phyloP scores from a whole-genome alignment of 164 flowering plant genomes.

The Vitis cinerea region DNA sequence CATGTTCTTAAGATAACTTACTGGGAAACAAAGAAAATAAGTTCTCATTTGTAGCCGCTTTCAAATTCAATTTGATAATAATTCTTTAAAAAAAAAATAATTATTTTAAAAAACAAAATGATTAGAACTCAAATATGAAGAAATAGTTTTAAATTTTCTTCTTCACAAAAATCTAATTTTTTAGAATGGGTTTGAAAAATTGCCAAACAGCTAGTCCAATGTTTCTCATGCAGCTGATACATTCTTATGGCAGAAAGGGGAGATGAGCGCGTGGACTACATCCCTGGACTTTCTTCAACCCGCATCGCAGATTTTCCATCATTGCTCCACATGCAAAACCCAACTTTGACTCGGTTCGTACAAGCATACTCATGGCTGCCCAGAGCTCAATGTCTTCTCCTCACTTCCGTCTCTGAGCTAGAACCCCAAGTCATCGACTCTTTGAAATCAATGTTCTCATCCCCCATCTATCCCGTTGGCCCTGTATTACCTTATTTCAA shows the following conservation, averaged over 20 bases:
- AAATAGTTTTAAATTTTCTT: too few species aligned
- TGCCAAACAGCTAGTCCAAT: too few species aligned
- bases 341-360: not conserved
- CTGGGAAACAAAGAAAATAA: too few species aligned
- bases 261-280: conserved; percentile 31
- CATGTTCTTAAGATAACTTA: too few species aligned
- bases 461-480: conserved; percentile 39
- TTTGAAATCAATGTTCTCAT: conserved; percentile 17
- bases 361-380: conserved; percentile 9
- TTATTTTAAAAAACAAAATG: too few species aligned
- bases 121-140: too few species aligned
- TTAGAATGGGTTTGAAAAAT: too few species aligned
- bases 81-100: too few species aligned
- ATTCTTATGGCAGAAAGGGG: conserved; percentile 21
- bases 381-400: conserved; percentile 36
- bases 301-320: conserved; percentile 31
- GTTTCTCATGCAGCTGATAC: too few species aligned
- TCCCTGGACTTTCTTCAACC: conserved; percentile 42
- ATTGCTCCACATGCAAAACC: conserved; percentile 5
- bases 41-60: too few species aligned
- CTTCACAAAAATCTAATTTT: too few species aligned
- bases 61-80: too few species aligned
- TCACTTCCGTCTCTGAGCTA: conserved; percentile 36
- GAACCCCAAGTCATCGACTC: conserved; percentile 29
- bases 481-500: conserved; percentile 30